A percentile compares a stretch with the other conserved stretches of the same genome.
Evolutionary conservation across 768 basidiomycete species (phyloP).

Genomic region (Fistulinella prunicolor): DNA sequence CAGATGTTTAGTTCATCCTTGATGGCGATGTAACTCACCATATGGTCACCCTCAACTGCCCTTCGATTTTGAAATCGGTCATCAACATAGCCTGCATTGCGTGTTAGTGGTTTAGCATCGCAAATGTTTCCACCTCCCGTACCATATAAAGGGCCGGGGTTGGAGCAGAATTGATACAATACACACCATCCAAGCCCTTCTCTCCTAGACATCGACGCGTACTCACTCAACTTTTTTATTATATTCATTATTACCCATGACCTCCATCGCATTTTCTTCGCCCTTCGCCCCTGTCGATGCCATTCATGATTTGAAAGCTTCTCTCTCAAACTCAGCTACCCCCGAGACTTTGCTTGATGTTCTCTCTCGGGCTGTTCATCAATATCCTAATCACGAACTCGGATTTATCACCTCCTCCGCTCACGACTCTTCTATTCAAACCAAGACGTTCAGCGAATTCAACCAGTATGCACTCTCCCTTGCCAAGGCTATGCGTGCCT

Average conservation of each 20-base stretch:
- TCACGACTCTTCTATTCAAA: slow-evolving; percentile 28
- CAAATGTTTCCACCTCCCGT: too few relatives aligned
- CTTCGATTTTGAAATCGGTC: neutral
- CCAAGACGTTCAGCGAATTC: slow-evolving; percentile 24
- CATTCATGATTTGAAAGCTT: slow-evolving; percentile 13
- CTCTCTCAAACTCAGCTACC: slow-evolving; percentile 7
- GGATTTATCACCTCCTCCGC: slow-evolving; percentile 28
- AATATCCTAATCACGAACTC: slow-evolving; percentile 26
- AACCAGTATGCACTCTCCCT: slow-evolving; percentile 15
- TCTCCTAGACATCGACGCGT: slow-evolving; percentile 1
- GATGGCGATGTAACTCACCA: slow-evolving; percentile 3
- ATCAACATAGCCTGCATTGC: neutral
- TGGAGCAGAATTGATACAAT: slow-evolving; percentile 4
- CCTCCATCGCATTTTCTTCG: slow-evolving; percentile 14
- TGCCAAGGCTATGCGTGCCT: slow-evolving; percentile 20
- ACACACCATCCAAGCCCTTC: neutral
- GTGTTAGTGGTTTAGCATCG: neutral
- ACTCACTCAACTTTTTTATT: neutral
- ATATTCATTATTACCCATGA: slow-evolving; percentile 7
- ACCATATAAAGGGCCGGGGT: slow-evolving; percentile 23
- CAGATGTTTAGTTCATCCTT: neutral
- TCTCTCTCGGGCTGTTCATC: slow-evolving; percentile 18
- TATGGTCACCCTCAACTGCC: slow-evolving; percentile 2
- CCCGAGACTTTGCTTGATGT: slow-evolving; percentile 23
- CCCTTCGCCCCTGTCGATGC: slow-evolving; percentile 5